These are phyloP conservation scores for Suillus cothurnatus DNA, from an alignment of 768 basidiomycete species.

Conservation along the genomic window DNA sequence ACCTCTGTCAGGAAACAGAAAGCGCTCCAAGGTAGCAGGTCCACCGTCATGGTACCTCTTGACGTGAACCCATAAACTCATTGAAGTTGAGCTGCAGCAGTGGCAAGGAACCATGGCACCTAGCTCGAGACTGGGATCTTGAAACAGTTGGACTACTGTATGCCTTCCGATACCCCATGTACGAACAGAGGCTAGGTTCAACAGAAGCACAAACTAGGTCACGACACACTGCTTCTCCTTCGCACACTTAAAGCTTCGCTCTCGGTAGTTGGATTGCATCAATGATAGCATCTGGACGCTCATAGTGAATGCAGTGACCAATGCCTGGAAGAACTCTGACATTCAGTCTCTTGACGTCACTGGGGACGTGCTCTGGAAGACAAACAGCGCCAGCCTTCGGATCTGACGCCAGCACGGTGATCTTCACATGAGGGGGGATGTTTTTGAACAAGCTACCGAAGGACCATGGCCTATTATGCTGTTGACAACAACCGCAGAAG, in stretches of 20 bases:
- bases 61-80: not conserved
- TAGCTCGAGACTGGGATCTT: not conserved
- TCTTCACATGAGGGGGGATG: constrained; percentile 13
- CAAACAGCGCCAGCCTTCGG: constrained; percentile 10
- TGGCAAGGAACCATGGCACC: not conserved
- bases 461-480: constrained; percentile 22
- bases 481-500: not conserved
- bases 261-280: constrained; percentile 5
- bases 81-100: not conserved
- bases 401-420: constrained; percentile 23
- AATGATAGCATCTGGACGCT: constrained; percentile 25
- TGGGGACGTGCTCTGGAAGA: constrained; percentile 12
- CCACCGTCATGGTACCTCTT: too few species aligned
- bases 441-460: constrained; percentile 13
- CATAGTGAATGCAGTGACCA: constrained; percentile 29
- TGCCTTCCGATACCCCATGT: not conserved
- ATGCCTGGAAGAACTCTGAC: constrained; percentile 14
- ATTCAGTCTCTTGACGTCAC: not conserved
- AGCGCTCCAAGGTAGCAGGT: too few species aligned
- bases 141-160: not conserved
- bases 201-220: not conserved
- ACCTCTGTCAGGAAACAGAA: too few species aligned
- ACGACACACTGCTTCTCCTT: not conserved
- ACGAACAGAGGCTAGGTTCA: not conserved
- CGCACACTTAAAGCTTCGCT: not conserved